phyloP scores from a whole-genome alignment of 2,329 filamentous ascomycete genomes.

The Metarhizium humberi region DNA sequence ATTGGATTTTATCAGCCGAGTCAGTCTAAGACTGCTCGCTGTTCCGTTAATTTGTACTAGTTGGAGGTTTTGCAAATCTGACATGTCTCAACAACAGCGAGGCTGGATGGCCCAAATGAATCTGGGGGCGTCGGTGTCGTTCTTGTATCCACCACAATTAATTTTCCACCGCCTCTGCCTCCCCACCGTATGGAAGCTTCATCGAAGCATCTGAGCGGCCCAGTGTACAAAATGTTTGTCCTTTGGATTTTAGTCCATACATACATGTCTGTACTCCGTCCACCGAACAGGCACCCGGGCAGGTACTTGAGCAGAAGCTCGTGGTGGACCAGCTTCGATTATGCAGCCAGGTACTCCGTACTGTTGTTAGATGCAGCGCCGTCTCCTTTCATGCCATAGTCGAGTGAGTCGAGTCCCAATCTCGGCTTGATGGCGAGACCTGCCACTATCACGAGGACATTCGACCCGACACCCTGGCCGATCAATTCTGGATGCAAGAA shows the following conservation, averaged over 20 bases:
- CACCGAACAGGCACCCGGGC: too few relatives aligned
- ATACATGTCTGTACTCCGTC: neutral
- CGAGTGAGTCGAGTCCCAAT: neutral
- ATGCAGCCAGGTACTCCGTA: too few relatives aligned
- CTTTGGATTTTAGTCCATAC: neutral
- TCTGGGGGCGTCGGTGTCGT: neutral
- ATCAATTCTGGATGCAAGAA: too few relatives aligned
- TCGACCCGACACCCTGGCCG: too few relatives aligned
- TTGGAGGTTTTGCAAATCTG: neutral
- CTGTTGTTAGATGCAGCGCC: neutral
- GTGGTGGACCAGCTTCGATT: neutral
- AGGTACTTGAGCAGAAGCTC: too few relatives aligned
- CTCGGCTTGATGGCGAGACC: neutral
- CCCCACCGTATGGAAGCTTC: conserved; percentile 9
- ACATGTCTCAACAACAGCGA: neutral
- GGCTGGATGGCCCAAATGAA: neutral
- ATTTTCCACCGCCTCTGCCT: neutral
- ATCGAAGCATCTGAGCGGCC: conserved; percentile 8
- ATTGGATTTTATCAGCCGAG: neutral
- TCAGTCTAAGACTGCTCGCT: too few relatives aligned
- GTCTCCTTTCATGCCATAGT: neutral
- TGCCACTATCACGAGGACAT: too few relatives aligned
- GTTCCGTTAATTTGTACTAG: neutral
- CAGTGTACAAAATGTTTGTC: neutral
- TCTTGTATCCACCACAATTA: neutral